Conservation (phyloP, 176 grass and related monocot genomes). For the Triticum monococcum region DNA sequence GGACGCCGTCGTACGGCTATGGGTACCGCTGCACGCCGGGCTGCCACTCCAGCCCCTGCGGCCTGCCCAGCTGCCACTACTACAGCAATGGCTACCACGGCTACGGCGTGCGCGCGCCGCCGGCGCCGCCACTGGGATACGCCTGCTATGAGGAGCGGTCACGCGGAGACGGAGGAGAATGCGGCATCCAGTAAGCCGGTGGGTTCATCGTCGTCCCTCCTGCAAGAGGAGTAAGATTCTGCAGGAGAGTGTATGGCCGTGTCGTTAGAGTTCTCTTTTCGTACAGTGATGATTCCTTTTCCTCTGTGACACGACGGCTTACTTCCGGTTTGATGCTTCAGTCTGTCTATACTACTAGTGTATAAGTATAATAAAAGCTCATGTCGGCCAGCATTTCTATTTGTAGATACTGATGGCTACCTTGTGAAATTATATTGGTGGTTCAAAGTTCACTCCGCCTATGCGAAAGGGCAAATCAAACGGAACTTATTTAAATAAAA, state of each 20-base stretch:
- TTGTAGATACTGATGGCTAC: neutral
- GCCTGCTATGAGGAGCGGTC: slow-evolving; percentile 19
- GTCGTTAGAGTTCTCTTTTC: neutral
- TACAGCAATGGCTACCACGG: neutral
- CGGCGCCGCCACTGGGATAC: neutral
- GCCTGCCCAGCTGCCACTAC: neutral
- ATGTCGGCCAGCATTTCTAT: neutral
- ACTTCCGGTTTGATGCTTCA: neutral
- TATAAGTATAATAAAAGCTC: neutral
- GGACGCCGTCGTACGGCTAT: neutral
- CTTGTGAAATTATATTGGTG: neutral
- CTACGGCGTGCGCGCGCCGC: neutral
- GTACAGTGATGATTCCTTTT: neutral
- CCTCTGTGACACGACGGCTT: slow-evolving; percentile 3
- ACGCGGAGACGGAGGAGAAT: neutral
- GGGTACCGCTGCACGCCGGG: neutral
- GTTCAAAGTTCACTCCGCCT: neutral
- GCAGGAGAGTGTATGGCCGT: neutral
- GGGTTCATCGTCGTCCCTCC: neutral
- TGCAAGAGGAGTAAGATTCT: neutral
- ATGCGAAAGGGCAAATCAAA: neutral
- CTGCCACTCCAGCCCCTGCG: neutral
- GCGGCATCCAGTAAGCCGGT: slow-evolving; percentile 41
- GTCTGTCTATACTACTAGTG: neutral
- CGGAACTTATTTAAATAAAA: neutral